These are phyloP conservation scores for Barbatosphaeria neglecta DNA, from an alignment of 495 filamentous ascomycete species.

Conservation along the genomic window DNA sequence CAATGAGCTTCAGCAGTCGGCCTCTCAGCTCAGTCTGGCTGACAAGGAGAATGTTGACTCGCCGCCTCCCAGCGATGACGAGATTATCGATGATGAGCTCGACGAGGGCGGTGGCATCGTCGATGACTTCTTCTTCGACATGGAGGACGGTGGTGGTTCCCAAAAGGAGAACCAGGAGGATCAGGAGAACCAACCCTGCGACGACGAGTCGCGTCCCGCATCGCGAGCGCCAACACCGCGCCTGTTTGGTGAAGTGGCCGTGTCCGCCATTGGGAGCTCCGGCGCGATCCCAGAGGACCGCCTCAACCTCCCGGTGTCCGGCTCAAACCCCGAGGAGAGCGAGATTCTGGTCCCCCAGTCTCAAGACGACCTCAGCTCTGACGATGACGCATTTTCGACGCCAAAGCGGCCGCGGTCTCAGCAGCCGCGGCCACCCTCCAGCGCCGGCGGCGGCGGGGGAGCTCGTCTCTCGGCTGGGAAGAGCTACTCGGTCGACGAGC, in stretches of 20 bases:
- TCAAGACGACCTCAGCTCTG: slow-evolving; percentile 28
- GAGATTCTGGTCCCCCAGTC: slow-evolving; percentile 24
- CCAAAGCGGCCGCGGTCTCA: slow-evolving; percentile 18
- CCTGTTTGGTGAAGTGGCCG: slow-evolving; percentile 73
- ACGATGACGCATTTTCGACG: slow-evolving; percentile 19
- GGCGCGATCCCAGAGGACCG: slow-evolving; percentile 28
- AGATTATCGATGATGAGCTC: slow-evolving; percentile 27
- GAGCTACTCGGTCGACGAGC: slow-evolving; percentile 19
- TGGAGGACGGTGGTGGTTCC: slow-evolving; percentile 4
- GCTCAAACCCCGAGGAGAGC: slow-evolving; percentile 15
- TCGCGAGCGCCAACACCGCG: too few relatives aligned
- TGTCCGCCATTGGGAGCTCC: slow-evolving; percentile 55
- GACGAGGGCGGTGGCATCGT: slow-evolving; percentile 16
- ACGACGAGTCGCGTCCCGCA: too few relatives aligned
- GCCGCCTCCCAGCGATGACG: slow-evolving; percentile 15
- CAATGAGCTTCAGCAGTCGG: slow-evolving; percentile 35
- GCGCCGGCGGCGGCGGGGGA: slow-evolving; percentile 1
- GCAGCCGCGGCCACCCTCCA: slow-evolving; percentile 4
- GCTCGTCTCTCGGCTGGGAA: slow-evolving; percentile 8
- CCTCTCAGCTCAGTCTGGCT: slow-evolving; percentile 59
- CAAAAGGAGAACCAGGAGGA: slow-evolving; percentile 30
- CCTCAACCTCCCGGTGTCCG: slow-evolving; percentile 32
- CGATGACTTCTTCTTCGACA: slow-evolving; percentile 10
- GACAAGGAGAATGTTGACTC: slow-evolving; percentile 18
- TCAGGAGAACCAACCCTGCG: too few relatives aligned